A percentile compares a stretch with the other conserved stretches of the same genome.
phyloP scores from a whole-genome alignment of 179 eudicot species.

The Silene coronaria region DNA sequence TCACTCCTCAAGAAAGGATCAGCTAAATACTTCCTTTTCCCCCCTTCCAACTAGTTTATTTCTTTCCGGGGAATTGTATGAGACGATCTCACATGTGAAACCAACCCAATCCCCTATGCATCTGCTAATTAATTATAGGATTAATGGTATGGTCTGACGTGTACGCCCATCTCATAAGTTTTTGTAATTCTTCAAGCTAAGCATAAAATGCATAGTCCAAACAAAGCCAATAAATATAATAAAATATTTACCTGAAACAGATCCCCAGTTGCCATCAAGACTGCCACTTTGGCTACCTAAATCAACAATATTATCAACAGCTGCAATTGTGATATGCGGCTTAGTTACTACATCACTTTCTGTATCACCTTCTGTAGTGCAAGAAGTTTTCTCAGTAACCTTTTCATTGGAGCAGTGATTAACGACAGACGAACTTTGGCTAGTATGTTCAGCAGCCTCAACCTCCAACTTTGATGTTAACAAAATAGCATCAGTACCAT shows the following conservation, averaged over 20 bases:
- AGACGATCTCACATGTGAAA: too few species aligned
- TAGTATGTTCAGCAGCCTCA: conserved; percentile 20
- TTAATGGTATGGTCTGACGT: too few species aligned
- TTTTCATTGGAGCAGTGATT: conserved; percentile 17
- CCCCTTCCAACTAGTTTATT: background rate
- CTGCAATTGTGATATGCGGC: conserved; percentile 30
- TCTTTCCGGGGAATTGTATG: too few species aligned
- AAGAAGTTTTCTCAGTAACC: conserved; percentile 16
- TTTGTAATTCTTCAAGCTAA: background rate
- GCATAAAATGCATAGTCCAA: background rate
- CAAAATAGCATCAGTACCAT: conserved; percentile 6
- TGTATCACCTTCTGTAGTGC: conserved; percentile 28
- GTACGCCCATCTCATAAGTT: background rate
- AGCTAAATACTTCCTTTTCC: background rate
- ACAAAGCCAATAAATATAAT: conserved; percentile 1
- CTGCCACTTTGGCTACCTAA: conserved; percentile 50
- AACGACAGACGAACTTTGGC: conserved; percentile 23
- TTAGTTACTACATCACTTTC: conserved; percentile 30
- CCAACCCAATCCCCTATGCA: background rate
- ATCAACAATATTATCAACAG: conserved; percentile 31
- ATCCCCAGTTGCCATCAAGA: conserved; percentile 60
- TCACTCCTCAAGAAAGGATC: background rate
- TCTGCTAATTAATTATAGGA: background rate
- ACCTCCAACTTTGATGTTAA: conserved; percentile 12
- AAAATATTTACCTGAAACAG: conserved; percentile 49